Evolutionary conservation across 345 rosid genomes (phyloP), one percentile per base, ranked within the genome.

Genomic region (Syzygium jambos): DNA sequence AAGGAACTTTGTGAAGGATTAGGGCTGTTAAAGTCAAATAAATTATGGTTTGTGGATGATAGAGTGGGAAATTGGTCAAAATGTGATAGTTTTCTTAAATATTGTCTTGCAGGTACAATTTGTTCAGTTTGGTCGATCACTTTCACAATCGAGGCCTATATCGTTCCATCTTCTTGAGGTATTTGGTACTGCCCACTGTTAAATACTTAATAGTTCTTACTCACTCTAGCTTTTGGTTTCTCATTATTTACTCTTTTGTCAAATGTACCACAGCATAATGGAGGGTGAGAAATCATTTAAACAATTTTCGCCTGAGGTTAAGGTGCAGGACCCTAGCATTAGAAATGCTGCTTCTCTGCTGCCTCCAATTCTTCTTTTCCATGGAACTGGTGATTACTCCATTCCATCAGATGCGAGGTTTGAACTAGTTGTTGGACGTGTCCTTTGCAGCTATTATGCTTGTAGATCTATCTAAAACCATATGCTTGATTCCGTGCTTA

Each of bases 351-450:
- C 91, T 68, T 88, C 95, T 85, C 94, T 94, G 41, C 93, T 98
- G 53, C 95, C 97, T 89, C 96, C 96, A 30, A 89, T 94, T 87
- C 85, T 90, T 84, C 98, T 98, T 88, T 98, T 95, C 85, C 99
- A 98, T 90, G 99, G 99, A 90, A 95, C 97, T 41, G 91, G 92
- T 56, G 99, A 98, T 91, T 88, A 87, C 85, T 96, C 99, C 29
- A 96, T 98, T 88, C 99, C 99, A 88, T 87, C 93, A 59, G 97
- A 95, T 90, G 95, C 98, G 91, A 98, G 99, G 99, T 97, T 85
- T 91, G 95, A 86, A 49, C 53, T 85, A 21, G 52, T 38, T 29
- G 27, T 30, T 41, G 46, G 87, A 85, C 9, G 10, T 61, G 52
- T 61, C 25, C 46, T 23, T 46, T 4, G 52, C 52, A 22, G 38